Evolutionary conservation across 768 basidiomycete species (phyloP), one percentile per base, ranked within the genome.

Genomic region (Trametes gibbosa): DNA sequence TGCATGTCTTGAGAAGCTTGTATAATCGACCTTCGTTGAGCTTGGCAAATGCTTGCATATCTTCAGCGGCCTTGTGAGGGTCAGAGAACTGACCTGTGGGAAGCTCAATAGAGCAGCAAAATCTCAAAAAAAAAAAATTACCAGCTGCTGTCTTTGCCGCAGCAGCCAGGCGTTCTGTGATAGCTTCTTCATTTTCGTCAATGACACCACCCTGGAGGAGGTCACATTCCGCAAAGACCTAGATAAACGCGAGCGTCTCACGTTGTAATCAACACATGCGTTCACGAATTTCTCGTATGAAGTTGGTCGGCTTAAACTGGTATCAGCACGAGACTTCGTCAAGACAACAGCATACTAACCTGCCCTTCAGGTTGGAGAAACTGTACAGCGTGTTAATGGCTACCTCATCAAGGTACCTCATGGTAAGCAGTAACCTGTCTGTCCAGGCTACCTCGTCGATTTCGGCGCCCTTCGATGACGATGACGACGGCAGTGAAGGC

Each of bases 361-460:
- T 68, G 35, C 77, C 73, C 61, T 85, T 87, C 29, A 98, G 68
- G 5, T 84, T 82, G 5, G 86, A 83, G 56, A 95, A 69, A 10
- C 69, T 70, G 13, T 92, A 67, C 25, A 98, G 68, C 0, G 81
- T 76, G 50, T 79, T 81, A 50, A 83, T 76, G 0, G 81, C 79
- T 32, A 77, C 78, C 14, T 85, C 83, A 48, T 87, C 75, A 9
- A 98, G 74, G 63, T 80, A 79, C 35, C 78, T 78, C 83, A 95
- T 86, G 0, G 86, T 85, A 39, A 80, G 78, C 16, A 98, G 76
- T 35, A 97, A 70, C 21, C 87, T 79, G 66, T 97, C 94, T 0
- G 90, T 90, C 95, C 95, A 98, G 0, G 82, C 81, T 0, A 74
- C 77, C 66, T 96, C 94, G 62, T 95, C 92, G 3, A 87, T 74